These are phyloP conservation scores for Termitomyces sp. DNA, from an alignment of 768 basidiomycete genomes.

Conservation along the genomic window DNA sequence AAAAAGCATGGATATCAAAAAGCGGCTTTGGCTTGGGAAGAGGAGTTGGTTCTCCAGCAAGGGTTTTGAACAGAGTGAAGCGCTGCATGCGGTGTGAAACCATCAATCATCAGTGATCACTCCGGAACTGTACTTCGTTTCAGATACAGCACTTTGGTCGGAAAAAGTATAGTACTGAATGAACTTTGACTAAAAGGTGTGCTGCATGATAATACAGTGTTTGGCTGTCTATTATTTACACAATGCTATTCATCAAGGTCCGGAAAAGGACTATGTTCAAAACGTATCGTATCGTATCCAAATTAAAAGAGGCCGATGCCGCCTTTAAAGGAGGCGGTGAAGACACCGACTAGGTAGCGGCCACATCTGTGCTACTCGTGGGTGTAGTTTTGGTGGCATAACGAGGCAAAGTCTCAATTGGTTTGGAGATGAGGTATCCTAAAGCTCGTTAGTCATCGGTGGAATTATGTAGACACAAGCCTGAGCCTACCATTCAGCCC, in stretches of 20 bases:
- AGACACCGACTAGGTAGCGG: neutral
- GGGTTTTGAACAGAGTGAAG: neutral
- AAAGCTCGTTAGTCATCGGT: neutral
- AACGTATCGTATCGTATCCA: neutral
- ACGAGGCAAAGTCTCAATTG: constrained; percentile 56
- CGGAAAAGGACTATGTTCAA: neutral
- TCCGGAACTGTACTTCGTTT: neutral
- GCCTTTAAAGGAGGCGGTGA: neutral
- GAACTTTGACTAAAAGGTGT: neutral
- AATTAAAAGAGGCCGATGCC: neutral
- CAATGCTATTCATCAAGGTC: neutral
- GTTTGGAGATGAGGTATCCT: constrained; percentile 58
- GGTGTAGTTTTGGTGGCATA: constrained; percentile 38
- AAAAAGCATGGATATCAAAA: neutral
- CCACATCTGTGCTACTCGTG: constrained; percentile 7
- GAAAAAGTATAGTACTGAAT: neutral
- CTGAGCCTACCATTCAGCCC: constrained; percentile 46
- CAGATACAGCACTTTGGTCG: neutral
- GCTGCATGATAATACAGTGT: neutral
- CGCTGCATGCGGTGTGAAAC: neutral
- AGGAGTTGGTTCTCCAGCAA: neutral
- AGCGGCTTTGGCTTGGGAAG: neutral
- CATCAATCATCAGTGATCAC: neutral
- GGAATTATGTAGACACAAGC: neutral
- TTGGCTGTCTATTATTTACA: neutral